Conservation (phyloP, 768 basidiomycete species). For the Candolleomyces efflorescens region DNA sequence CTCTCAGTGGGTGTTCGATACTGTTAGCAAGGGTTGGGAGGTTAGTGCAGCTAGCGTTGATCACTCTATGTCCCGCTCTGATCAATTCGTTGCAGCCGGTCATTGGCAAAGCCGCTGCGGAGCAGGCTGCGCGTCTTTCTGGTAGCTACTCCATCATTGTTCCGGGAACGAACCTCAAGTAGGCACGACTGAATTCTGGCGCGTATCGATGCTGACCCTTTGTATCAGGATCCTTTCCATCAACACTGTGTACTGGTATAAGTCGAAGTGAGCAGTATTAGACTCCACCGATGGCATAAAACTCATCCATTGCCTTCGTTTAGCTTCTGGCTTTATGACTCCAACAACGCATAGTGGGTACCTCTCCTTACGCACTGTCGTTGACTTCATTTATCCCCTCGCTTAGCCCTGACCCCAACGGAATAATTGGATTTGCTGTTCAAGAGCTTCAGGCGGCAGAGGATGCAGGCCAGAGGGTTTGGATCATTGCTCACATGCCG, state of each 20-base stretch:
- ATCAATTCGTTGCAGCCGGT: neutral
- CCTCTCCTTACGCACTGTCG: no score
- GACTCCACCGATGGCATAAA: neutral
- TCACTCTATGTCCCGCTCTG: neutral
- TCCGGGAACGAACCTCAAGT: conserved; percentile 48
- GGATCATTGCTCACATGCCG: conserved; percentile 62
- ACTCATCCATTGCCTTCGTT: neutral
- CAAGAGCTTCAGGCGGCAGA: conserved; percentile 56
- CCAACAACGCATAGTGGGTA: conserved; percentile 32
- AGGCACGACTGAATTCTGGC: neutral
- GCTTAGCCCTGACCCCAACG: conserved; percentile 49
- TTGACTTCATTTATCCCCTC: no score
- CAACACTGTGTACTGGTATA: conserved; percentile 62
- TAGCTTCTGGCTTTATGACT: conserved; percentile 62
- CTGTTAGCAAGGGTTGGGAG: conserved; percentile 44
- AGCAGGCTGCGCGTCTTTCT: conserved; percentile 41
- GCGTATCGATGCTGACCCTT: neutral
- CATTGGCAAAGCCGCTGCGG: conserved; percentile 35
- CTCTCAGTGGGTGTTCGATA: conserved; percentile 56
- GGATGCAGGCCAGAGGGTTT: conserved; percentile 52
- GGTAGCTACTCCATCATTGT: conserved; percentile 52
- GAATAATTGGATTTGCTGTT: conserved; percentile 50
- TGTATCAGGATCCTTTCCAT: conserved; percentile 49
- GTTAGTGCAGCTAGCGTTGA: conserved; percentile 23
- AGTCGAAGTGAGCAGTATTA: conserved; percentile 39